These are phyloP conservation scores for Diaporthe sp. DNA, from an alignment of 2,329 filamentous ascomycete species.

Conservation along the genomic window DNA sequence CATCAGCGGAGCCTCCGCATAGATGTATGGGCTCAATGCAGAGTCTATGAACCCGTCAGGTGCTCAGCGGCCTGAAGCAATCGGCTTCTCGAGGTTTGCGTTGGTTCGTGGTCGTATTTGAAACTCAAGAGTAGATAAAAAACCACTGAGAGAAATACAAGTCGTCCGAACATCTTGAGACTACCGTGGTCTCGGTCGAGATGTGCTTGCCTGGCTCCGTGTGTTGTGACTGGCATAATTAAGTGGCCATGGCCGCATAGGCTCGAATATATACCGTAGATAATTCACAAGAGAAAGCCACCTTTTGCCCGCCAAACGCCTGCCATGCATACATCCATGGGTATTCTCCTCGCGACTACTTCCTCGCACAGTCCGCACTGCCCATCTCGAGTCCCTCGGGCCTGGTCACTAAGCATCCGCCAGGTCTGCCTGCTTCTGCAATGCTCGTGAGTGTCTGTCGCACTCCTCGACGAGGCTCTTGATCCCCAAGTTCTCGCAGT, in stretches of 20 bases:
- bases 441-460: constrained; percentile 85
- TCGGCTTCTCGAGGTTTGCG: constrained; percentile 25
- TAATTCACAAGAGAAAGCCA: not conserved
- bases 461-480: constrained; percentile 90
- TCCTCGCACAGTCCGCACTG: not conserved
- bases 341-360: not conserved
- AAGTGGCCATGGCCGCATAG: not conserved
- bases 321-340: constrained; percentile 33
- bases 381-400: not conserved
- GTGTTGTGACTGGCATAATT: not conserved
- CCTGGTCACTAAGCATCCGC: constrained; percentile 51
- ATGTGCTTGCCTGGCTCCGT: not conserved
- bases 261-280: not conserved
- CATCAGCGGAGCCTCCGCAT: constrained; percentile 95
- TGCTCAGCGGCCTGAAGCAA: not conserved
- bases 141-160: constrained; percentile 20
- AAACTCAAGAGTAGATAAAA: constrained; percentile 28
- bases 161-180: not conserved
- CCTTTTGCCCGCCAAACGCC: constrained; percentile 20
- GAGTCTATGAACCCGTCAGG: not conserved
- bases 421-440: constrained; percentile 88
- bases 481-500: constrained; percentile 85
- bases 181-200: not conserved
- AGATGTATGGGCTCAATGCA: constrained; percentile 47
- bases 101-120: not conserved